Percentiles rank a stretch among this genome's conserved stretches.
Conservation (phyloP, 2,329 filamentous ascomycete species). For the Fusarium phyllophilum region DNA sequence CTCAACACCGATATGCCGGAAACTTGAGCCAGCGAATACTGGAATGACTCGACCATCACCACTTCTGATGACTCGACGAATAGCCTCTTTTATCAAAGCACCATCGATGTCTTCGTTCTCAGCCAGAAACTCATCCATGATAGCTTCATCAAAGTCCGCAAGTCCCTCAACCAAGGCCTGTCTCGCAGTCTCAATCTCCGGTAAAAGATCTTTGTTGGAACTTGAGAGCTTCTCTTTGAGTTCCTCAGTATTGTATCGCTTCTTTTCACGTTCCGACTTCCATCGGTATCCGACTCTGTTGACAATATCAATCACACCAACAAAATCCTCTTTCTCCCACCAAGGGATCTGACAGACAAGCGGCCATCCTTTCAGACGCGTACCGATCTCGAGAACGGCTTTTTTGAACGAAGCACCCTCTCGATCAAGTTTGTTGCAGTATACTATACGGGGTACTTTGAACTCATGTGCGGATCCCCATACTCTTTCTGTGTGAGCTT, state of each 20-base stretch:
- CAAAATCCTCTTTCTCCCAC: slow-evolving; percentile 85
- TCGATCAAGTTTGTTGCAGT: slow-evolving; percentile 82
- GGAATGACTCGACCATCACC: slow-evolving; percentile 81
- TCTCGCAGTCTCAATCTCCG: slow-evolving; percentile 80
- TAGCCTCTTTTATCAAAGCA: slow-evolving; percentile 73
- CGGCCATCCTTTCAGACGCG: slow-evolving; percentile 83
- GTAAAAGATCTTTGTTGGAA: slow-evolving; percentile 62
- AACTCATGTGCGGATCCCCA: slow-evolving; percentile 92
- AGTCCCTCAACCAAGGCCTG: slow-evolving; percentile 82
- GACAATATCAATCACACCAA: slow-evolving; percentile 86
- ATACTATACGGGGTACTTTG: slow-evolving; percentile 81
- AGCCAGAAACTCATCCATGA: slow-evolving; percentile 87
- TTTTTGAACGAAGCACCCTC: slow-evolving; percentile 82
- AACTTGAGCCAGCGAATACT: slow-evolving; percentile 90
- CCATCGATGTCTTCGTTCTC: slow-evolving; percentile 78
- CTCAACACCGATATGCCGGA: slow-evolving; percentile 93
- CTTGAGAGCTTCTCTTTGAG: slow-evolving; percentile 53
- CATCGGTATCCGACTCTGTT: slow-evolving; percentile 80
- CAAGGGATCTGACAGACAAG: slow-evolving; percentile 95
- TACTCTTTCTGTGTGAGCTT: slow-evolving; percentile 96
- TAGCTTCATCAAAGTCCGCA: slow-evolving; percentile 86
- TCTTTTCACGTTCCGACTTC: slow-evolving; percentile 59
- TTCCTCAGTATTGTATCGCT: slow-evolving; percentile 43
- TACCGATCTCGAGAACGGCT: slow-evolving; percentile 86
- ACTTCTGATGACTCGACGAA: slow-evolving; percentile 76